phyloP scores from a whole-genome alignment of 192 early-diverging fungal species.

The Neocallimastix lanati region DNA sequence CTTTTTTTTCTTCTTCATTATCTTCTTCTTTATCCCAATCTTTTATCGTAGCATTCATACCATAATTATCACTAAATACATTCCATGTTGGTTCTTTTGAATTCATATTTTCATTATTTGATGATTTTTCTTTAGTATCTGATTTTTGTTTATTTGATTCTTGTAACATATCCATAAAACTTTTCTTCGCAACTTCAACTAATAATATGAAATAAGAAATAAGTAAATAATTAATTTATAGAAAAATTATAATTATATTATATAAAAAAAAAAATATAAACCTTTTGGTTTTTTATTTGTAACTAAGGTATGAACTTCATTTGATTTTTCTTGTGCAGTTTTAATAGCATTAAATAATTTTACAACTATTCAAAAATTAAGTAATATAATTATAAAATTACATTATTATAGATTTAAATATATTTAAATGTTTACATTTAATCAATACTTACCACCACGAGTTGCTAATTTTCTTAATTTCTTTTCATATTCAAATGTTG shows the following conservation, averaged over 20 bases:
- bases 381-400: too few species aligned
- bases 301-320: slow-evolving; percentile 37
- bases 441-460: slow-evolving; percentile 71
- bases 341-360: slow-evolving; percentile 87
- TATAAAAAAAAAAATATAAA: too few species aligned
- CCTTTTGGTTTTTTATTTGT: slow-evolving; percentile 8
- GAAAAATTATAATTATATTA: too few species aligned
- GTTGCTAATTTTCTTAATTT: slow-evolving; percentile 78
- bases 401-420: too few species aligned
- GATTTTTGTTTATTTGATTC: background rate
- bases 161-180: background rate
- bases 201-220: too few species aligned
- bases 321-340: slow-evolving; percentile 62
- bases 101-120: background rate
- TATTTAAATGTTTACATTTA: too few species aligned
- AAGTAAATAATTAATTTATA: too few species aligned
- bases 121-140: background rate
- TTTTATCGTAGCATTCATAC: background rate
- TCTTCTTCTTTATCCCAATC: background rate
- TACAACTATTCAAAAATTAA: slow-evolving; percentile 48
- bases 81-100: background rate
- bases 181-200: background rate
- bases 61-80: background rate
- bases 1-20: too few species aligned
- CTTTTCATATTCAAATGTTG: slow-evolving; percentile 72